These are phyloP conservation scores for Plasmodium gallinaceum DNA, from an alignment of 169 alveolate genomes.

Conservation along the genomic window DNA sequence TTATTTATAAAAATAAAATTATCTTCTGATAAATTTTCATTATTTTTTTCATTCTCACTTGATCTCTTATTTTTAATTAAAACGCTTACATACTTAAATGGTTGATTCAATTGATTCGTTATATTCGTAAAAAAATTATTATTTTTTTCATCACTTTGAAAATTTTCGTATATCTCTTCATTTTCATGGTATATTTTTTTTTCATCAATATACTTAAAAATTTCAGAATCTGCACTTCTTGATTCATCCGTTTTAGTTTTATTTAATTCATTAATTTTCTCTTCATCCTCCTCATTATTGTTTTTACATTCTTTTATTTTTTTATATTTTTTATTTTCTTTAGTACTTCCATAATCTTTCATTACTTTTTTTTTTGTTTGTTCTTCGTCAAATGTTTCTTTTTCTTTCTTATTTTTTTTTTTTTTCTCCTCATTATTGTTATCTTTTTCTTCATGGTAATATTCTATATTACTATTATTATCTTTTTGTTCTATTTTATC, in stretches of 20 bases:
- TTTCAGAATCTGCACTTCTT: constrained; percentile 12
- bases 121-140: constrained; percentile 27
- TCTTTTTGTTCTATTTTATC: constrained; percentile 10
- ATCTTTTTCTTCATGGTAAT: constrained; percentile 13
- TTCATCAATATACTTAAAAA: constrained; percentile 12
- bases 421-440: constrained; percentile 1
- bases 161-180: background rate
- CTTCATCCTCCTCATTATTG: background rate
- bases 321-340: background rate
- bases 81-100: constrained; percentile 23
- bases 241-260: background rate
- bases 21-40: background rate
- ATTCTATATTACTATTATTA: background rate
- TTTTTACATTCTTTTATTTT: background rate
- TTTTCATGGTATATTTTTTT: background rate
- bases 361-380: constrained; percentile 5
- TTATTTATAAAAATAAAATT: constrained; percentile 19
- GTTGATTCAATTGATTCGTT: constrained; percentile 20
- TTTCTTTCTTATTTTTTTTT: background rate
- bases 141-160: constrained; percentile 12
- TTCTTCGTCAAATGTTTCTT: background rate
- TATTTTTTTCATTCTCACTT: constrained; percentile 3
- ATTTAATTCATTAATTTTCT: constrained; percentile 2
- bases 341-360: background rate
- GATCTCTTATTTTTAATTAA: background rate